These are phyloP conservation scores for Phanerodontia chrysosporium DNA, from an alignment of 768 basidiomycete species.

Conservation along the genomic window DNA sequence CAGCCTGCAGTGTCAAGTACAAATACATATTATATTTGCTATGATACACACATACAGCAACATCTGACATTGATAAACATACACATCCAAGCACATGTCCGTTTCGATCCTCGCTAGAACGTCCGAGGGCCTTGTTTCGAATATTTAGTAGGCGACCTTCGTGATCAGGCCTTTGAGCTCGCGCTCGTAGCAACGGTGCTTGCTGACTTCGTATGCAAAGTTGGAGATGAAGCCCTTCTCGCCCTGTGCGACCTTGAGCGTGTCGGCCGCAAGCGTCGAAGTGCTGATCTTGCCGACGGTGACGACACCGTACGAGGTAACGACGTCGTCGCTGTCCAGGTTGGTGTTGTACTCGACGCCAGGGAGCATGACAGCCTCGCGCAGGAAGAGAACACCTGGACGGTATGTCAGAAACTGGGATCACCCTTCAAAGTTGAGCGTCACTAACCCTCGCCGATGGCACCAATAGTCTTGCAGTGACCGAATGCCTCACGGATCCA, in stretches of 20 bases:
- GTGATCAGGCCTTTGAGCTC: conserved; percentile 53
- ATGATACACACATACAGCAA: too few relatives aligned
- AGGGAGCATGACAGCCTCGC: conserved; percentile 41
- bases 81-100: too few relatives aligned
- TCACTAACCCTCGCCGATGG: conserved; percentile 56
- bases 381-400: conserved; percentile 46
- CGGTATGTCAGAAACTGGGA: not conserved
- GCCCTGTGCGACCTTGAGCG: conserved; percentile 37
- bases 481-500: conserved; percentile 84
- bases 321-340: conserved; percentile 35
- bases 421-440: not conserved
- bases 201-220: conserved; percentile 60
- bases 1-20: too few relatives aligned
- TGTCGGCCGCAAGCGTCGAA: conserved; percentile 36
- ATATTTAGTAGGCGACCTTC: conserved; percentile 47
- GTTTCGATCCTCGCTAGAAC: too few relatives aligned
- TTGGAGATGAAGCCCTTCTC: conserved; percentile 52
- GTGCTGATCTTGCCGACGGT: conserved; percentile 51
- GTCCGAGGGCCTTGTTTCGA: too few relatives aligned
- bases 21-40: not conserved
- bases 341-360: conserved; percentile 38
- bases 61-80: too few relatives aligned
- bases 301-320: conserved; percentile 58
- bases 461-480: conserved; percentile 81
- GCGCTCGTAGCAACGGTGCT: conserved; percentile 61